These are phyloP conservation scores for Breynia disticha DNA, from an alignment of 441 rosid species.

Conservation along the genomic window DNA sequence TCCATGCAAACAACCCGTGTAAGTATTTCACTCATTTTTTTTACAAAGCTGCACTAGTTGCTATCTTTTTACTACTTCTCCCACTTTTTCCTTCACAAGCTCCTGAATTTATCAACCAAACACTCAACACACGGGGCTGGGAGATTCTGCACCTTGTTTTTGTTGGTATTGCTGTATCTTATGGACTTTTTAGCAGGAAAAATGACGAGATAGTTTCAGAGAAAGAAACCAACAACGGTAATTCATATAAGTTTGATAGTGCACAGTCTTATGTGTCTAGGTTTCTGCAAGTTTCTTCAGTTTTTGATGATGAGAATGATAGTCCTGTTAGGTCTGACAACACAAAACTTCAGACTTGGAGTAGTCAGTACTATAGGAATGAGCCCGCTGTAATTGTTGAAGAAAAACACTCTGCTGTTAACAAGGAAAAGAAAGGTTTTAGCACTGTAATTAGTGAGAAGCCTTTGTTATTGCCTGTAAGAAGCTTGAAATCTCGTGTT, in stretches of 20 bases:
- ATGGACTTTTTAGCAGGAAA: slow-evolving; percentile 73
- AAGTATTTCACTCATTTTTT: slow-evolving; percentile 50
- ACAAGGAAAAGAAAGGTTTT: slow-evolving; percentile 25
- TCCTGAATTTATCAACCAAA: slow-evolving; percentile 80
- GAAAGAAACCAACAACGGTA: slow-evolving; percentile 22
- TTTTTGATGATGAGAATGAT: slow-evolving; percentile 59
- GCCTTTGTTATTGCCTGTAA: slow-evolving; percentile 71
- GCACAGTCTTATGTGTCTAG: slow-evolving; percentile 58
- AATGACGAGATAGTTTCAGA: slow-evolving; percentile 34
- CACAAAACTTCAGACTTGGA: slow-evolving; percentile 61
- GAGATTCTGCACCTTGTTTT: slow-evolving; percentile 84
- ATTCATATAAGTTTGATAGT: slow-evolving; percentile 36
- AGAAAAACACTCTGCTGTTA: slow-evolving; percentile 25
- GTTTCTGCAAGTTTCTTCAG: slow-evolving; percentile 74
- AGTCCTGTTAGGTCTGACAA: slow-evolving; percentile 24
- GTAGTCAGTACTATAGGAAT: slow-evolving; percentile 47
- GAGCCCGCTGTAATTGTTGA: slow-evolving; percentile 44
- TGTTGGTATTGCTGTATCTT: slow-evolving; percentile 91
- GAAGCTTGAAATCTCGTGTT: slow-evolving; percentile 59
- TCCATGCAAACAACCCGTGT: slow-evolving; percentile 20
- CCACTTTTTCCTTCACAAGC: slow-evolving; percentile 74
- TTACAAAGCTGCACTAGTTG: slow-evolving; percentile 50
- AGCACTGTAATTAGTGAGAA: slow-evolving; percentile 37
- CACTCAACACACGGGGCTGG: slow-evolving; percentile 50
- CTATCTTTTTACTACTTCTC: slow-evolving; percentile 39